phyloP scores from a whole-genome alignment of 306 rosid species.

The Acacia confusa region DNA sequence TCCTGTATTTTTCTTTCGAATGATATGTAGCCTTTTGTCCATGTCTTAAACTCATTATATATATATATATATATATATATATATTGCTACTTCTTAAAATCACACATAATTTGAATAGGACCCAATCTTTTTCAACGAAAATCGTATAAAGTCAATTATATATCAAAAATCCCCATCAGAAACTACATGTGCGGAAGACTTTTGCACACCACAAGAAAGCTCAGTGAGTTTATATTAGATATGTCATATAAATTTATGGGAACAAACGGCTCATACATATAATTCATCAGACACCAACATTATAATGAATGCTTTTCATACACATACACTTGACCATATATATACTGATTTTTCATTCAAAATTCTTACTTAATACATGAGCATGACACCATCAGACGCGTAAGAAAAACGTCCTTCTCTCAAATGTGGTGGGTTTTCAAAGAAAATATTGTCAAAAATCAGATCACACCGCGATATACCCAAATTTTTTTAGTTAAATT shows the following conservation, averaged over 20 bases:
- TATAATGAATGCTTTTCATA: slow-evolving; percentile 26
- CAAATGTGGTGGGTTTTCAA: neutral
- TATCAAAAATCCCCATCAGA: neutral
- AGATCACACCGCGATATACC: neutral
- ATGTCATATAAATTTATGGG: neutral
- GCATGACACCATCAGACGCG: slow-evolving; percentile 4
- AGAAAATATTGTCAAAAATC: neutral
- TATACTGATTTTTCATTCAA: neutral
- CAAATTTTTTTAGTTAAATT: no score
- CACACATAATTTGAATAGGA: neutral
- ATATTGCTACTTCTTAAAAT: neutral
- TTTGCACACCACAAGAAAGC: neutral
- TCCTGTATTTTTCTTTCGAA: neutral
- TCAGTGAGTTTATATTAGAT: neutral
- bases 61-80: neutral
- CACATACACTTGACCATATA: neutral
- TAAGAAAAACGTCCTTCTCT: neutral
- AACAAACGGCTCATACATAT: neutral
- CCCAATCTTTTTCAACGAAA: neutral
- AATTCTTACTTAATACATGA: neutral
- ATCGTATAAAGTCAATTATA: neutral
- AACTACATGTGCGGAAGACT: neutral
- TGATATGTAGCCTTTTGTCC: neutral
- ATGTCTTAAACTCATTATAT: neutral
- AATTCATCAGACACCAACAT: neutral